A percentile compares a stretch with the other conserved stretches of the same genome.
Evolutionary conservation across 1,284 basidiomycete genomes (phyloP).

Genomic region (Leccinum proximum): DNA sequence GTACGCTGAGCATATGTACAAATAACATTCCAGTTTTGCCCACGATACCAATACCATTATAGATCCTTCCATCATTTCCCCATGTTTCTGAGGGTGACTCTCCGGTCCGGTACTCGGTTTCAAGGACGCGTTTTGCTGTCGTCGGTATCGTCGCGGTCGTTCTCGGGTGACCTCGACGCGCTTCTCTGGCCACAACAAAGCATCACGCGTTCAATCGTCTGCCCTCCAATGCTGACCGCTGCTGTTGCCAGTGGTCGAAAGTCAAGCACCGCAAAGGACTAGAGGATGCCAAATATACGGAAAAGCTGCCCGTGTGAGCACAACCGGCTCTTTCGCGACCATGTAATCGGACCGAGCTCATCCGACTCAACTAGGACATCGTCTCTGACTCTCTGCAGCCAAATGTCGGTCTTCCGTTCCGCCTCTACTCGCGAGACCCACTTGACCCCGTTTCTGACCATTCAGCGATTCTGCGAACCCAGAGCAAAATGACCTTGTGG

Average conservation of each 20-base stretch:
- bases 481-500: conserved; percentile 59
- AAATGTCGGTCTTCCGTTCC: conserved; percentile 44
- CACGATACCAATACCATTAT: background rate
- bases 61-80: background rate
- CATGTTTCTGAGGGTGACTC: conserved; percentile 15
- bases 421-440: background rate
- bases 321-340: background rate
- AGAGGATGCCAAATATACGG: conserved; percentile 66
- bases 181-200: conserved; percentile 69
- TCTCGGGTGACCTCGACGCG: conserved; percentile 35
- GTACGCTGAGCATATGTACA: background rate
- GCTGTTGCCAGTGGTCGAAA: conserved; percentile 71
- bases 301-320: conserved; percentile 55
- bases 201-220: conserved; percentile 20
- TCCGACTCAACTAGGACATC: conserved; percentile 55
- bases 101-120: conserved; percentile 5
- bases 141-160: conserved; percentile 24
- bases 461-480: conserved; percentile 64
- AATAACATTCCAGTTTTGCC: background rate
- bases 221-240: conserved; percentile 7
- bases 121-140: conserved; percentile 1
- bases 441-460: background rate
- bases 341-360: background rate
- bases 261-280: conserved; percentile 81
- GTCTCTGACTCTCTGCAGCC: conserved; percentile 45